A percentile compares a stretch with the other conserved stretches of the same genome.
These are phyloP conservation scores for Lactarius hengduanensis DNA, from an alignment of 768 basidiomycete species.

Conservation along the genomic window DNA sequence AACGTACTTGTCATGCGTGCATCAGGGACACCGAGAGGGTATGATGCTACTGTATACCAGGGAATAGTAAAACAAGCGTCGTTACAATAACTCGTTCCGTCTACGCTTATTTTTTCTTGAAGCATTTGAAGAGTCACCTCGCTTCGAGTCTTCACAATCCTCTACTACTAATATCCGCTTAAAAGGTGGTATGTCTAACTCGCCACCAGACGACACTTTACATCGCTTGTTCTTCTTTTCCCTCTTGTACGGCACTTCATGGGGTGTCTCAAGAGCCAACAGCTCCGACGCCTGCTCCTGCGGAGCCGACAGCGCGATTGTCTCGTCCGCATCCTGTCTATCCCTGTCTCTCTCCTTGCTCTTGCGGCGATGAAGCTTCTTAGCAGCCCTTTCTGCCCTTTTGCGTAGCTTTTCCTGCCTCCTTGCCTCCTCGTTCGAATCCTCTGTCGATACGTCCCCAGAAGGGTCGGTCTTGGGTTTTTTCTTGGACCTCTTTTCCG, in stretches of 20 bases:
- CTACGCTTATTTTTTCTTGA: conserved; percentile 21
- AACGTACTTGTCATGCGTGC: neutral
- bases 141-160: neutral
- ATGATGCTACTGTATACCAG: conserved; percentile 1
- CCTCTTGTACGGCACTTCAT: conserved; percentile 3
- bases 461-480: conserved; percentile 7
- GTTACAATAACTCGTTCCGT: conserved; percentile 11
- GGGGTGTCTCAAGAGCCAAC: neutral
- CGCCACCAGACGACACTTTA: neutral
- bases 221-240: conserved; percentile 24
- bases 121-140: neutral
- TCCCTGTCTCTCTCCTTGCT: conserved; percentile 6
- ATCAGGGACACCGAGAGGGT: neutral
- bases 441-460: conserved; percentile 5
- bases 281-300: neutral
- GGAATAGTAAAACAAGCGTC: neutral
- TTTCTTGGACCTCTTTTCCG: conserved; percentile 9
- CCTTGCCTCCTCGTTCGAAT: conserved; percentile 19
- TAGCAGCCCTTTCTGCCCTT: conserved; percentile 28
- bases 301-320: neutral
- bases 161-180: conserved; percentile 12
- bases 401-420: conserved; percentile 18
- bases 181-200: conserved; percentile 2
- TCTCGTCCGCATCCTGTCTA: neutral
- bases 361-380: conserved; percentile 20